A percentile compares a stretch with the other conserved stretches of the same genome.
phyloP scores from a whole-genome alignment of 306 rosid species.

The Rosa lucieae region DNA sequence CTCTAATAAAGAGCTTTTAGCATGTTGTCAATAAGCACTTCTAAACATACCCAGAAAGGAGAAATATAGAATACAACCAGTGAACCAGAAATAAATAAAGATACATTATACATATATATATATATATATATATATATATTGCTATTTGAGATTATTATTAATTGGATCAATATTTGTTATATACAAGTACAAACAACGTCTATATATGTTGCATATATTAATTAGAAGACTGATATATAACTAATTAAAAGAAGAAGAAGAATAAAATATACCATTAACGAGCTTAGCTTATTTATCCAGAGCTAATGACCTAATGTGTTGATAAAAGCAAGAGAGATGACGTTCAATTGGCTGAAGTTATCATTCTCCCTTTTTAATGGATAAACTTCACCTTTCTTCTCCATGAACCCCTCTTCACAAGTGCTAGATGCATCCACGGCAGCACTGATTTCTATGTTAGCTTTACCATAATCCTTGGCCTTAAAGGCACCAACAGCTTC shows the following conservation, averaged over 20 bases:
- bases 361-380: constrained; percentile 47
- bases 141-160: not conserved
- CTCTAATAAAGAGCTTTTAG: not conserved
- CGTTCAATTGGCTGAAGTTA: constrained; percentile 39
- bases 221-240: not conserved
- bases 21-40: not conserved
- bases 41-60: not conserved
- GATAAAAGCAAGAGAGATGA: constrained; percentile 52
- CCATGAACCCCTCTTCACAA: constrained; percentile 67
- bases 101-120: too few relatives aligned
- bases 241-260: not conserved
- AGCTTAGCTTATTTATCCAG: not conserved
- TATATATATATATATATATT: too few relatives aligned
- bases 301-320: constrained; percentile 17
- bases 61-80: not conserved
- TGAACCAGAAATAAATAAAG: not conserved
- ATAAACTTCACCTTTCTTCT: constrained; percentile 42
- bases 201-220: not conserved
- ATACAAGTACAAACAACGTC: not conserved
- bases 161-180: not conserved
- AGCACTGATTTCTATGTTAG: constrained; percentile 26
- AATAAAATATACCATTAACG: not conserved
- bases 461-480: constrained; percentile 24
- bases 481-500: constrained; percentile 14
- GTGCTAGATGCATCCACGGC: constrained; percentile 56